Evolutionary conservation across 768 basidiomycete species (phyloP), one percentile per base, ranked within the genome.

Genomic region (Amanita pallidorosea): DNA sequence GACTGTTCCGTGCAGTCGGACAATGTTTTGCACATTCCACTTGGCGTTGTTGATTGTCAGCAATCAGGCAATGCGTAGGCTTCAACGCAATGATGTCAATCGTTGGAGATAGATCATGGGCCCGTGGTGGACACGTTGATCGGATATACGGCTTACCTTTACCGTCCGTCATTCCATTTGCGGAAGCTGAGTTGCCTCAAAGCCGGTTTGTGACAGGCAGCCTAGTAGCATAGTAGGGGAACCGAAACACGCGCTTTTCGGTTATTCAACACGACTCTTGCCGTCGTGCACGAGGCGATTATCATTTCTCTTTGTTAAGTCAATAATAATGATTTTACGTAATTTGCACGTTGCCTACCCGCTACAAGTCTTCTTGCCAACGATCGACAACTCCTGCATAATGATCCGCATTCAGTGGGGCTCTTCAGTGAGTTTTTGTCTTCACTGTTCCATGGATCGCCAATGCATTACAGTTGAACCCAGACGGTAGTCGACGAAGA

Each of bases 381-480:
- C 42, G 43, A 48, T 44, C 38, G 37, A 15, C 17, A 49, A 35
- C 54, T 52, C 36, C 44, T 44, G 40, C 53, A 47, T 45, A 57
- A 58, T 25, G 53, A 76, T 78, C 73, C 74, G 72, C 63, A 79
- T 79, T 33, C 75, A 76, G 53, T 79, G 76, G 77, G 67, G 70
- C 5, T 72, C 72, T 15, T 62, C 67, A 54, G 76, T 73, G 49
- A 38, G 17, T 5, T 41, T 27, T 42, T 12, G 35, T 17, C 13
- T 47, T 37, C 27, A 54, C 53, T 47, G 25, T 47, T 45, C 51
- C 31, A 34, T 36, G 56, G 55, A 45, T 53, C 35, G 29, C 29
- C 22, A 41, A 37, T 31, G 43, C 23, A 33, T 8, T 45, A 18
- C 51, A 76, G 73, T 72, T 69, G 56, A 63, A 67, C 53, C 54